Base-by-base conservation (phyloP, 352 stramenopile genomes). In the Phytophthora pistaciae region DNA sequence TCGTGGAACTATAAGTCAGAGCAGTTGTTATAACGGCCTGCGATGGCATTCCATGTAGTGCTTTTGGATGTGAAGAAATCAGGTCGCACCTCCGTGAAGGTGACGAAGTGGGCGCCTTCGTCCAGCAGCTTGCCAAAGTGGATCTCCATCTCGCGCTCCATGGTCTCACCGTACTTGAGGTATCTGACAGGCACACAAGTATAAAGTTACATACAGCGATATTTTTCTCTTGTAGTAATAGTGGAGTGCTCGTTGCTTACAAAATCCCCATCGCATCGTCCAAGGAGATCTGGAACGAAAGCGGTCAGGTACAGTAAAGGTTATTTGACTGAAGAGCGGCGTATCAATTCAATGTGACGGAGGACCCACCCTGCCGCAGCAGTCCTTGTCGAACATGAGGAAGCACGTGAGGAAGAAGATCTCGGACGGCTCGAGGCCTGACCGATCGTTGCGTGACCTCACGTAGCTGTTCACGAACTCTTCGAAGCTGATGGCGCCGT, bases 321-420 rank as follows among this genome's bases (percentile, higher is more conserved):
- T 50, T 50, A 50, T 14, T 1, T 13, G 42, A 50, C 16, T 50
- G n/a, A 23, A n/a, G 18, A 13, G 4, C 18, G n/a, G 20, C 1
- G 18, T 25, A 23, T 23, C n/a, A n/a, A 50, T 9, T 20, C 18
- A 2, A 14, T 29, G 20, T 53, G 46, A 21, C 18, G 6, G 56
- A 13, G 42, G 40, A 80, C 70, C 52, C 74, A 93, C 85, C 73
- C 83, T 85, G 38, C 88, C 88, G 18, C 61, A 83, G 63, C 77
- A 84, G 25, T 91, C 82, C 53, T 90, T 92, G 77, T 94, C 88
- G 52, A 91, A 93, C 82, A 93, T 93, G 72, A 95, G 82, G 53
- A 93, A 95, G 27, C 80, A 91, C n/a, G 78, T 92, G n/a, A 95
- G 69, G 69, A 90, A 92, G 58, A 95, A 94, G 11, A 95, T 65